Evolutionary conservation across 176 grass and related monocot genomes (phyloP), one percentile per base, ranked within the genome.

Genomic region (Saccharum officinarum): DNA sequence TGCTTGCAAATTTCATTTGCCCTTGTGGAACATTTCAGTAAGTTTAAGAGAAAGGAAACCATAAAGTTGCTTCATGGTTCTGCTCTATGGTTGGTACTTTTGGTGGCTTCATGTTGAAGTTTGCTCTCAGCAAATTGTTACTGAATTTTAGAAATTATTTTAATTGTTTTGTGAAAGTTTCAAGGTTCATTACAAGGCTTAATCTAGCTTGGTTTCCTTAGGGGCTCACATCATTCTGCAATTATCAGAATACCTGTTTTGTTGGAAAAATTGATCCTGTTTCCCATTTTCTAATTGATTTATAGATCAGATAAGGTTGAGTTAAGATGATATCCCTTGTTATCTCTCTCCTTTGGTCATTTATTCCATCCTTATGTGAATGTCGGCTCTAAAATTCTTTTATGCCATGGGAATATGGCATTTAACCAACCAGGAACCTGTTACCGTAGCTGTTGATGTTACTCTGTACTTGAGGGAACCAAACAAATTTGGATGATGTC

Each of bases 91-190:
- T 38, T 65, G 62, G 79, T 77, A 68, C 36, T 39, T 77, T 54
- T 71, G 42, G 66, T 78, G 79, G 37, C 79, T 90, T 86, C 73
- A 78, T n/a, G n/a, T 69, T 46, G 67, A 83, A 83, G 84, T 46
- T 64, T 31, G 16, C 50, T 67, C 10, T 78, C 73, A 82, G 73
- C 70, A 45, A 78, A 73, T 55, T 28, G 4, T 67, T 78, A 65
- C 34, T 41, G 13, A 4, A 78, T 77, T 86, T 34, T 73, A 42
- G 55, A 65, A 82, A 6, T n/a, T 80, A 0, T 75, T 76, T 81
- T 20, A 23, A 62, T 77, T 39, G 49, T 70, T 88, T 78, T 1
- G n/a, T 88, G 73, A 37, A 83, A 50, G 25, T 71, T 33, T 70
- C 45, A 50, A 77, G 26, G 67, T 57, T 63, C 13, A 44, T 57